Evolutionary conservation across 371 early-diverging fungal species (phyloP).

Genomic region (Mortierella sp.): DNA sequence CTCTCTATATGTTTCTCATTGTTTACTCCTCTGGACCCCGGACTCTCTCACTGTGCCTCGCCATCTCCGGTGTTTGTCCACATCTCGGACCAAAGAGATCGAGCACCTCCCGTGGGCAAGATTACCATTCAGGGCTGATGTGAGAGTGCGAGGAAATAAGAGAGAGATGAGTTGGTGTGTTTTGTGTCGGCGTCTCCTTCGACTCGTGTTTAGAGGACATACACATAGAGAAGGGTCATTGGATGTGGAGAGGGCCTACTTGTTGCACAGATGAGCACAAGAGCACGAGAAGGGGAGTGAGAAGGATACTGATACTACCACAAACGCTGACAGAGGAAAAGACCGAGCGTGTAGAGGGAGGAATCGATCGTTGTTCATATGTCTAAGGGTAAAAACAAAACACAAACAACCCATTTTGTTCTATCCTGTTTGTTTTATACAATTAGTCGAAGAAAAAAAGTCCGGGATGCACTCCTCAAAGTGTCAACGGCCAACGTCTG

Average conservation of each 20-base stretch:
- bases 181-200: neutral
- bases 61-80: neutral
- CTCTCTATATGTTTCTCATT: neutral
- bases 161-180: neutral
- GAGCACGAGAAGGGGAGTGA: neutral
- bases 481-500: slow-evolving; percentile 5
- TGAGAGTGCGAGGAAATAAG: neutral
- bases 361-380: neutral
- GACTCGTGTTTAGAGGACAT: slow-evolving; percentile 5
- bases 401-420: neutral
- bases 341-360: neutral
- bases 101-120: neutral
- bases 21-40: neutral
- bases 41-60: neutral
- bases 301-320: neutral
- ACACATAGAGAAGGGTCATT: neutral
- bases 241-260: slow-evolving; percentile 1
- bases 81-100: neutral
- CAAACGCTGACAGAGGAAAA: slow-evolving; percentile 5
- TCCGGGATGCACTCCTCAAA: slow-evolving; percentile 13
- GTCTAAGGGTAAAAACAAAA: neutral
- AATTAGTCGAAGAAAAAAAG: neutral
- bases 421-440: slow-evolving; percentile 3
- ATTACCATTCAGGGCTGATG: neutral
- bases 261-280: neutral